Evolutionary conservation across 306 rosid species (phyloP).

Genomic region (Cyamopsis tetragonoloba): DNA sequence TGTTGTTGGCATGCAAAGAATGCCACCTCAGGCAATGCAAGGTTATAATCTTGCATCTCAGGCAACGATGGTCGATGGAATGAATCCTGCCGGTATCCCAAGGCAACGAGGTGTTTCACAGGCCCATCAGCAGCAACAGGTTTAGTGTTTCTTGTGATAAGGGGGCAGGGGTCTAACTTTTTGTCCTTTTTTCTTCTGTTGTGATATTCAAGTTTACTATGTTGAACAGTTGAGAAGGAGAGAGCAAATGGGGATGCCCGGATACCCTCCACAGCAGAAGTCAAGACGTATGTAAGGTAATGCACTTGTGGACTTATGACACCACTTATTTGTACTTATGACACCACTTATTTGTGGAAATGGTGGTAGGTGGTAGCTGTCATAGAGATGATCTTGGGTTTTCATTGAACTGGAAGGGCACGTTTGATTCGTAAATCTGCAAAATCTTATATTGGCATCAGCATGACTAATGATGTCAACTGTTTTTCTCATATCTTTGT

Average conservation of each 20-base stretch:
- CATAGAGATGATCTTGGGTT: constrained; percentile 3
- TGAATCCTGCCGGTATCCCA: constrained; percentile 67
- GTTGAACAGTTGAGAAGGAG: constrained; percentile 58
- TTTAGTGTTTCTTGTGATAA: constrained; percentile 9
- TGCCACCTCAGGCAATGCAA: constrained; percentile 60
- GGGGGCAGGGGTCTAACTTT: neutral
- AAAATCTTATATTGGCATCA: neutral
- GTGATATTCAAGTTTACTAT: neutral
- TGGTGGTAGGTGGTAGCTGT: neutral
- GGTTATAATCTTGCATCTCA: constrained; percentile 64
- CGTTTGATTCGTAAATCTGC: neutral
- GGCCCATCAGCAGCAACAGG: constrained; percentile 82
- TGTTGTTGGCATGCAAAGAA: constrained; percentile 60
- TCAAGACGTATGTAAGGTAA: constrained; percentile 57
- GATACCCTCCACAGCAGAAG: constrained; percentile 68
- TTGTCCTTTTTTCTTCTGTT: neutral
- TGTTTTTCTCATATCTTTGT: neutral
- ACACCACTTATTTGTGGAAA: neutral
- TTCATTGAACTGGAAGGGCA: neutral
- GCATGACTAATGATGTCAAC: neutral
- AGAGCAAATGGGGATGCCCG: constrained; percentile 54
- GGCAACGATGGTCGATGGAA: constrained; percentile 61
- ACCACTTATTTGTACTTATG: neutral
- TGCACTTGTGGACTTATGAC: neutral
- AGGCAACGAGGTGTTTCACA: constrained; percentile 76